These are phyloP conservation scores for Yamadazyma phyllophila DNA, from an alignment of 805 yeast species.

Conservation along the genomic window DNA sequence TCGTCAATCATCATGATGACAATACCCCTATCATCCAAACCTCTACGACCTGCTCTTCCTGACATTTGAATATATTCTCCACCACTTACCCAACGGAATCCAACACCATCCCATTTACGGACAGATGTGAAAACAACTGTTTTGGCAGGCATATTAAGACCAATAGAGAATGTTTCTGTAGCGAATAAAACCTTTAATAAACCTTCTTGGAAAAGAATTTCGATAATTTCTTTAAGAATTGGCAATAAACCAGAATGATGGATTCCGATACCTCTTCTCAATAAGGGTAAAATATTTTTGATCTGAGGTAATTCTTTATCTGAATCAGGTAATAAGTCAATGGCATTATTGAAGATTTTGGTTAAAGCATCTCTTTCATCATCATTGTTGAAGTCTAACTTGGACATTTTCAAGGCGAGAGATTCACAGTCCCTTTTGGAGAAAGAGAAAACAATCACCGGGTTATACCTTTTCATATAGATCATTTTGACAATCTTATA, in stretches of 20 bases:
- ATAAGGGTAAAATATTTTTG: conserved; percentile 81
- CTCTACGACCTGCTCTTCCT: conserved; percentile 89
- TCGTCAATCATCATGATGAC: conserved; percentile 99
- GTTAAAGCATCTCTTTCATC: conserved; percentile 91
- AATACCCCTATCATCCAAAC: conserved; percentile 98
- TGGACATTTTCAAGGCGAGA: conserved; percentile 92
- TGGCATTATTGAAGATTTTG: conserved; percentile 88
- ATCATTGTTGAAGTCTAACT: conserved; percentile 88
- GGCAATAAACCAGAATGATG: conserved; percentile 97
- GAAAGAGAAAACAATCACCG: conserved; percentile 98
- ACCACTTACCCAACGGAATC: conserved; percentile 98
- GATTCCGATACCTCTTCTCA: conserved; percentile 95
- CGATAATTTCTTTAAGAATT: conserved; percentile 90
- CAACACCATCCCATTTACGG: conserved; percentile 97
- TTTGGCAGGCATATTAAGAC: conserved; percentile 98
- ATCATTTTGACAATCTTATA: conserved; percentile 97
- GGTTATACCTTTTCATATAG: conserved; percentile 93
- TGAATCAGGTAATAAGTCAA: conserved; percentile 79
- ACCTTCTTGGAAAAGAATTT: conserved; percentile 95
- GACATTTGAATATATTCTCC: conserved; percentile 99
- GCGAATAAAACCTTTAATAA: conserved; percentile 92
- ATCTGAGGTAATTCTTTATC: conserved; percentile 95
- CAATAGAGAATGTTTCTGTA: conserved; percentile 97
- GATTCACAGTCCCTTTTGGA: conserved; percentile 96
- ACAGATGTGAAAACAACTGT: conserved; percentile 98